Base-by-base conservation (phyloP, 176 grass and related monocot species). In the Juncus effusus region DNA sequence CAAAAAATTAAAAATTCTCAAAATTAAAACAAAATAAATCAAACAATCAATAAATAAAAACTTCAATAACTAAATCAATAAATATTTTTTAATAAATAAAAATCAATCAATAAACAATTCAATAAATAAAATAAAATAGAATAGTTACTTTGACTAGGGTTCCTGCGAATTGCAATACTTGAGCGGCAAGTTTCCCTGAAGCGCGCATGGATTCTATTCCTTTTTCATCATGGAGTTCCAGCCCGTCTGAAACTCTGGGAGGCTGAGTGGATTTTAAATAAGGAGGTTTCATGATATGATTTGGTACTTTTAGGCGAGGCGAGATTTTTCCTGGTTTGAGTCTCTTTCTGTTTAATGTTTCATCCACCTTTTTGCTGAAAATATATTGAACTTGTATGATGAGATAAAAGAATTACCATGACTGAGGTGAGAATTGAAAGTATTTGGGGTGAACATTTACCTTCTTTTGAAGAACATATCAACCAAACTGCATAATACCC, bases 201-300 rank as follows among this genome's bases (percentile, higher is more conserved):
- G 93, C 88, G 63, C 80, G 82, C 88, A 97, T 92, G 82, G 82
- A 75, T 68, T 91, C 82, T n/a, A 89, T 92, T 67, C 93, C 88
- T 57, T 53, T 92, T 65, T 86, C 80, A 40, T 92, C 83, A 65
- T 97, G 88, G 70, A 97, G 81, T 77, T 97, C 88, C 56, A 85
- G 77, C 68, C 75, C 85, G 61, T 55, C 75, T 51, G 51, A 73
- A 64, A 92, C 72, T 81, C 79, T 61, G 44, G 88, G 85, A 57
- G 61, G 77, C 63, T 85, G 70, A 56, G 60, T 42, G 37, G 85
- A 76, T 84, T 84, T 74, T 67, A 74, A 70, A 89, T 97, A 97
- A 58, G 93, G 77, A 81, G 93, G 93, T 7, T 16, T 44, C 41
- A 74, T 76, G 86, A 97, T 92, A 75, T 97, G 85, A 69, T 73